Evolutionary conservation across 2,329 filamentous ascomycete genomes (phyloP).

Genomic region (Aspergillus tamarii): DNA sequence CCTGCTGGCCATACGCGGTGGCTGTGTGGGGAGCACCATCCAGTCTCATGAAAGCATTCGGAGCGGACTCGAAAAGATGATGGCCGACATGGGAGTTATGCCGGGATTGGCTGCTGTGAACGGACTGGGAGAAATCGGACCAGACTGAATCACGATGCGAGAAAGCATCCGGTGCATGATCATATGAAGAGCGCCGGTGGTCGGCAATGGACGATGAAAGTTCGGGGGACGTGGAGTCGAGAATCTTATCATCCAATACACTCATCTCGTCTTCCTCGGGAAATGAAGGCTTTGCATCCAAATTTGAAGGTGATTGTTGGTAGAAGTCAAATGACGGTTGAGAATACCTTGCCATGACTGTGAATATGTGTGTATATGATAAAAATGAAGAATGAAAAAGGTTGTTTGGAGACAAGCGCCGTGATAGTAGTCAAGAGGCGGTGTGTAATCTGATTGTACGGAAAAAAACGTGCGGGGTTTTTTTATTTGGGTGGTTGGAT

Average conservation of each 20-base stretch:
- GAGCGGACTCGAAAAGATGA: slow-evolving; percentile 53
- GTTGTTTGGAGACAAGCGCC: slow-evolving; percentile 1
- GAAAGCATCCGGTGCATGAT: slow-evolving; percentile 55
- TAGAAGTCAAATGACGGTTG: slow-evolving; percentile 49
- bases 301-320: slow-evolving; percentile 45
- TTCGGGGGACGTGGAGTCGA: slow-evolving; percentile 54
- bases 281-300: slow-evolving; percentile 46
- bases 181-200: slow-evolving; percentile 49
- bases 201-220: slow-evolving; percentile 50
- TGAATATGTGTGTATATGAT: slow-evolving; percentile 26
- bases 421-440: slow-evolving; percentile 23
- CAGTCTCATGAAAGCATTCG: slow-evolving; percentile 68
- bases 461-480: slow-evolving; percentile 23
- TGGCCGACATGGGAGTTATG: slow-evolving; percentile 48
- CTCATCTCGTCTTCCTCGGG: slow-evolving; percentile 57
- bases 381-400: slow-evolving; percentile 13
- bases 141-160: slow-evolving; percentile 57
- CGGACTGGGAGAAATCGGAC: slow-evolving; percentile 50
- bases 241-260: slow-evolving; percentile 53
- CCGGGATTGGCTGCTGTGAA: slow-evolving; percentile 46
- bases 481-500: slow-evolving; percentile 16
- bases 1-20: slow-evolving; percentile 49
- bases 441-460: slow-evolving; percentile 24
- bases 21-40: slow-evolving; percentile 49
- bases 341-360: slow-evolving; percentile 48